Conservation (phyloP, 176 grass and related monocot species). For the barley (Hordeum vulgare) region MorexV3_pseudomolecules_assembly NC_058522.1:508209693-508210192, state of each 20-base stretch:
- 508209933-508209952: background rate
- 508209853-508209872: background rate
- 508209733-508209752: too few relatives aligned
- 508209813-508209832: background rate
- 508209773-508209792: background rate
- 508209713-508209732: too few relatives aligned
- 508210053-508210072: background rate
- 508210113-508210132: too few relatives aligned
- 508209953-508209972: fast-evolving
- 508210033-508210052: background rate
- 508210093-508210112: too few relatives aligned
- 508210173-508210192: background rate
- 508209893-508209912: background rate
- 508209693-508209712: too few relatives aligned
- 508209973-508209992: background rate
- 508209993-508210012: background rate
- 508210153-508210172: background rate
- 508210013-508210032: background rate
- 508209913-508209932: background rate
- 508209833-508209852: background rate
- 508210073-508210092: background rate
- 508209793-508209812: fast-evolving
- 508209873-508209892: too few relatives aligned
- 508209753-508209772: too few relatives aligned
- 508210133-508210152: background rate